Evolutionary conservation across 345 rosid genomes (phyloP).

Genomic region (Gossypium stocksii): DNA sequence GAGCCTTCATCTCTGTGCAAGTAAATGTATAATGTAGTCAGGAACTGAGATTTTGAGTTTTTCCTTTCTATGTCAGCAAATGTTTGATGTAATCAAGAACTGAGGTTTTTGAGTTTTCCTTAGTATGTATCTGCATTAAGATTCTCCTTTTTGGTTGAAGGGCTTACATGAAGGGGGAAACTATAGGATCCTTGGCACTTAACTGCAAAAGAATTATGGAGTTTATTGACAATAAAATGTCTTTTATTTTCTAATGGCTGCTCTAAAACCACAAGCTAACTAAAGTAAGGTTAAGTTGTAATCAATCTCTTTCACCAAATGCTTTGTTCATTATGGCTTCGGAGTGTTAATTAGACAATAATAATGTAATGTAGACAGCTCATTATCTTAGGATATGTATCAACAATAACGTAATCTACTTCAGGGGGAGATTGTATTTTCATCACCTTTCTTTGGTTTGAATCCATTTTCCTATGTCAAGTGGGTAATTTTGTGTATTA

Average conservation of each 20-base stretch:
- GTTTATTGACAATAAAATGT: neutral
- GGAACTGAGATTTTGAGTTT: neutral
- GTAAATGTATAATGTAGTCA: neutral
- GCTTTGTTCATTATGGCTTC: neutral
- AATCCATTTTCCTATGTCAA: constrained; percentile 1
- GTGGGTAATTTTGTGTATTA: neutral
- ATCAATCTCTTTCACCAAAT: neutral
- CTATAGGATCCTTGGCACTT: neutral
- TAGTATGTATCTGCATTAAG: neutral
- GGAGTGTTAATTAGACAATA: neutral
- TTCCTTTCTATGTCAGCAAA: neutral
- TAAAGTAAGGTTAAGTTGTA: neutral
- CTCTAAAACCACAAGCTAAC: neutral
- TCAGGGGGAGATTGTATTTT: neutral
- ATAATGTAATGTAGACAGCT: neutral
- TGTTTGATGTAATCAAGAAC: neutral
- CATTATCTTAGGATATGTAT: neutral
- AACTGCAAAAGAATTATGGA: neutral
- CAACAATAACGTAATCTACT: neutral
- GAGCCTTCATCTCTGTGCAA: neutral
- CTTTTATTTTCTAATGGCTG: neutral
- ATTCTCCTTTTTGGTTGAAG: neutral
- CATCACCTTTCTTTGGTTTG: neutral
- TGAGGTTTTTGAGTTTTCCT: neutral
- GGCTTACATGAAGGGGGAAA: neutral